A percentile compares a stretch with the other conserved stretches of the same genome.
Conservation (phyloP, 2,329 filamentous ascomycete genomes). For the Aphanoascus verrucosus region DNA sequence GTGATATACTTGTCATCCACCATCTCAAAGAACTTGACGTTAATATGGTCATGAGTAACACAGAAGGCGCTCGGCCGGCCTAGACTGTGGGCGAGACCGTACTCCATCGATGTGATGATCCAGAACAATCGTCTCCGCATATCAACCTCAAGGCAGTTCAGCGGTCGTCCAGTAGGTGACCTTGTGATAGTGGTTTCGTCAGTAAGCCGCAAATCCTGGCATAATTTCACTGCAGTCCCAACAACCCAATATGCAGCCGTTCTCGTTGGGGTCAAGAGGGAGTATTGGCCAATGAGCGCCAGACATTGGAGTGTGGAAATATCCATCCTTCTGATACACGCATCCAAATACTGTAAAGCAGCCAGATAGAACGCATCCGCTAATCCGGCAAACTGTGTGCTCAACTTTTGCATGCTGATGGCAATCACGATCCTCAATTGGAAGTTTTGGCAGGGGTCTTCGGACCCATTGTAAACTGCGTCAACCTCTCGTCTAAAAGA, state of each 20-base stretch:
- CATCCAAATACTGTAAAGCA: slow-evolving; percentile 73
- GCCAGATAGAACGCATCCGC: slow-evolving; percentile 93
- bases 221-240: slow-evolving; percentile 75
- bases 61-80: slow-evolving; percentile 80
- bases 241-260: slow-evolving; percentile 91
- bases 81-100: slow-evolving; percentile 74
- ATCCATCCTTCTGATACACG: slow-evolving; percentile 77
- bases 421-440: slow-evolving; percentile 84
- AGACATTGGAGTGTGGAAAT: slow-evolving; percentile 84
- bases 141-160: slow-evolving; percentile 69
- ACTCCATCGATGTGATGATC: slow-evolving; percentile 81
- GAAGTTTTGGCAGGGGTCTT: slow-evolving; percentile 76
- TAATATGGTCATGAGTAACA: slow-evolving; percentile 67
- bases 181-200: slow-evolving; percentile 78
- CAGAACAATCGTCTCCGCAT: slow-evolving; percentile 82
- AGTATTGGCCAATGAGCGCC: slow-evolving; percentile 79
- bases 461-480: slow-evolving; percentile 65
- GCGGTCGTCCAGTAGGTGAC: slow-evolving; percentile 47
- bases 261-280: slow-evolving; percentile 77
- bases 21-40: slow-evolving; percentile 74
- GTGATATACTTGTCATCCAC: slow-evolving; percentile 79
- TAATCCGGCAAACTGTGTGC: slow-evolving; percentile 78
- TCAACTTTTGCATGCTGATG: slow-evolving; percentile 87
- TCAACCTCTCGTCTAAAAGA: slow-evolving; percentile 66
- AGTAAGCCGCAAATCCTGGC: slow-evolving; percentile 75